Evolutionary conservation across 345 rosid genomes (phyloP).

Genomic region (Sapria himalayana): DNA sequence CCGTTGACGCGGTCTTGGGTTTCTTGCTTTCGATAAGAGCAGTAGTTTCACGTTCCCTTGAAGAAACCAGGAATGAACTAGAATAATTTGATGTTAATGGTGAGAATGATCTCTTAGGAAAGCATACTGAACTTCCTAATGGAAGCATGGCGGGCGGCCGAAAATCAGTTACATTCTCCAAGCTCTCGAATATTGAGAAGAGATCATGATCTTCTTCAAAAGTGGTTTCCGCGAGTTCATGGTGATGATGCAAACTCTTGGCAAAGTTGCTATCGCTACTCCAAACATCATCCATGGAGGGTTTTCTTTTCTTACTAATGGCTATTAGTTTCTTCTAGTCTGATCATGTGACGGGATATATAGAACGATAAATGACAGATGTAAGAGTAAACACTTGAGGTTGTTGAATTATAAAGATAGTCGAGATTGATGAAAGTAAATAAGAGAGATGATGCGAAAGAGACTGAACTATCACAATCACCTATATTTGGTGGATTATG

Average conservation of each 20-base stretch:
- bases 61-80: conserved; percentile 15
- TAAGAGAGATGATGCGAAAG: conserved; percentile 17
- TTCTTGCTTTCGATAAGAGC: conserved; percentile 29
- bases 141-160: conserved; percentile 26
- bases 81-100: conserved; percentile 20
- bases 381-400: too few species aligned
- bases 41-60: conserved; percentile 20
- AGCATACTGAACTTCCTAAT: conserved; percentile 11
- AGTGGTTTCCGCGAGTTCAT: conserved; percentile 27
- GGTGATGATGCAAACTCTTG: conserved; percentile 19
- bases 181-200: conserved; percentile 53
- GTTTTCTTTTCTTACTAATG: conserved; percentile 4
- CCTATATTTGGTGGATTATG: not conserved
- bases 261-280: too few species aligned
- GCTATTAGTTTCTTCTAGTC: conserved; percentile 3
- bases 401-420: too few species aligned
- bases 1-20: conserved; percentile 11
- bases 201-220: conserved; percentile 51
- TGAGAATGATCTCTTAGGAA: conserved; percentile 9
- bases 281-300: conserved; percentile 27
- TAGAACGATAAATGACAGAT: not conserved
- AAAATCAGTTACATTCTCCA: conserved; percentile 37
- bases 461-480: conserved; percentile 57
- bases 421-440: conserved; percentile 14
- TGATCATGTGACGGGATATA: conserved; percentile 2